Conservation (phyloP, 306 rosid genomes). For the Vigna radiata region DNA sequence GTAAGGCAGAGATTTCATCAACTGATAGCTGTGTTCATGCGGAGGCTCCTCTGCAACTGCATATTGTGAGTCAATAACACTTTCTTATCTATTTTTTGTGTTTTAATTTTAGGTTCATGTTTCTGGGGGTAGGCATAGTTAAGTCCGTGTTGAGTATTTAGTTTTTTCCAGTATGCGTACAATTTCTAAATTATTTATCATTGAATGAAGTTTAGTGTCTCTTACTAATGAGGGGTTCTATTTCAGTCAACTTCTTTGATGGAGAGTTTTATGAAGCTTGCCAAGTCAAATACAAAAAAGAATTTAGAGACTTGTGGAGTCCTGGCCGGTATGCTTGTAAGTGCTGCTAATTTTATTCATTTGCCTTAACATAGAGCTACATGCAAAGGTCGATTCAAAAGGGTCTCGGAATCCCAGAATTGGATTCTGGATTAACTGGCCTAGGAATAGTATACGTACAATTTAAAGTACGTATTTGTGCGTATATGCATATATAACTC, state of each 20-base stretch:
- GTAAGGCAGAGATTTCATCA: conserved; percentile 54
- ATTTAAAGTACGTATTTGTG: no score
- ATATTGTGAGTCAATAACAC: conserved; percentile 70
- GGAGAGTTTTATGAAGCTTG: conserved; percentile 90
- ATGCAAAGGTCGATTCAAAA: conserved; percentile 3
- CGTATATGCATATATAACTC: no score
- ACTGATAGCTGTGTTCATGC: conserved; percentile 63
- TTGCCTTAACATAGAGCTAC: conserved; percentile 4
- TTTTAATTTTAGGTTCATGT: conserved; percentile 11
- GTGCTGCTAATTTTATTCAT: conserved; percentile 46
- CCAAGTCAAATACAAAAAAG: conserved; percentile 83
- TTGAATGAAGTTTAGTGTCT: background rate
- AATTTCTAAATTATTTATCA: conserved; percentile 19
- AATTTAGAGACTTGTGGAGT: conserved; percentile 95
- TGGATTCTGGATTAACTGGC: background rate
- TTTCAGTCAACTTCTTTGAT: conserved; percentile 88
- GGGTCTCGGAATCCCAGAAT: conserved; percentile 20
- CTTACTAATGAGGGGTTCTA: conserved; percentile 42
- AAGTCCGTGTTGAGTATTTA: conserved; percentile 40
- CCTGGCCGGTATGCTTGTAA: conserved; percentile 95
- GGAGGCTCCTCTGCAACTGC: conserved; percentile 81
- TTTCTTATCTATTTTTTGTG: background rate
- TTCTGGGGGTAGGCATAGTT: conserved; percentile 20
- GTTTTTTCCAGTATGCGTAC: conserved; percentile 23
- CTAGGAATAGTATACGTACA: background rate